phyloP scores from a whole-genome alignment of 495 filamentous ascomycete genomes.

The Podospora fimiseda region DNA sequence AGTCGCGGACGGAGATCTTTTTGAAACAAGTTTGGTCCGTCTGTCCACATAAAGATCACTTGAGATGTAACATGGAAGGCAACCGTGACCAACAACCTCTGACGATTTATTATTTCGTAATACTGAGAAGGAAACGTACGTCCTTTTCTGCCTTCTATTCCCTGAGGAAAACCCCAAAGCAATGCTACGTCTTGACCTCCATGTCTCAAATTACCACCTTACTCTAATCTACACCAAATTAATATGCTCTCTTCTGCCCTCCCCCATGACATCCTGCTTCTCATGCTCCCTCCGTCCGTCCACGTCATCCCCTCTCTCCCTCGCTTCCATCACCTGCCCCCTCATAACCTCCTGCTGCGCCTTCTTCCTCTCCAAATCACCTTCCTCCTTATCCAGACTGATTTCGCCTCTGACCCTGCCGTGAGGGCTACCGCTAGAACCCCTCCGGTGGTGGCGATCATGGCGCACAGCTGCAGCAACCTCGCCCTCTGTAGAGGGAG shows the following conservation, averaged over 20 bases:
- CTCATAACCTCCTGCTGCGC: conserved; percentile 25
- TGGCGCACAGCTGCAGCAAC: conserved; percentile 48
- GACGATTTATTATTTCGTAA: no score
- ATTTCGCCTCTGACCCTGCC: conserved; percentile 22
- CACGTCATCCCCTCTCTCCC: conserved; percentile 22
- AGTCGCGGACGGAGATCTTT: no score
- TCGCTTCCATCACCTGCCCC: conserved; percentile 28
- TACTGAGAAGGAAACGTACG: no score
- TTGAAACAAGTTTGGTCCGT: no score
- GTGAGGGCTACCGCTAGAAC: conserved; percentile 3
- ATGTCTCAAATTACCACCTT: no score
- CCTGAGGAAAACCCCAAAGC: no score
- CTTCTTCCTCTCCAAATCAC: conserved; percentile 37
- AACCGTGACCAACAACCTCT: no score
- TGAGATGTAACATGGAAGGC: no score
- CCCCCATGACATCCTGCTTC: conserved; percentile 1
- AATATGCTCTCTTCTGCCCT: not conserved
- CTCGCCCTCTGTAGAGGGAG: conserved; percentile 46
- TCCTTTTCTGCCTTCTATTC: no score
- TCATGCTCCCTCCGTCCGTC: conserved; percentile 12
- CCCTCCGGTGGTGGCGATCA: conserved; percentile 26
- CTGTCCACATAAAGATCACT: no score
- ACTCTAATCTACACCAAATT: not conserved
- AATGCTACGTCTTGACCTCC: no score
- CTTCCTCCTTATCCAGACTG: conserved; percentile 27